phyloP scores from a whole-genome alignment of 331 rosid species.

The Prunus yedoensis region DNA sequence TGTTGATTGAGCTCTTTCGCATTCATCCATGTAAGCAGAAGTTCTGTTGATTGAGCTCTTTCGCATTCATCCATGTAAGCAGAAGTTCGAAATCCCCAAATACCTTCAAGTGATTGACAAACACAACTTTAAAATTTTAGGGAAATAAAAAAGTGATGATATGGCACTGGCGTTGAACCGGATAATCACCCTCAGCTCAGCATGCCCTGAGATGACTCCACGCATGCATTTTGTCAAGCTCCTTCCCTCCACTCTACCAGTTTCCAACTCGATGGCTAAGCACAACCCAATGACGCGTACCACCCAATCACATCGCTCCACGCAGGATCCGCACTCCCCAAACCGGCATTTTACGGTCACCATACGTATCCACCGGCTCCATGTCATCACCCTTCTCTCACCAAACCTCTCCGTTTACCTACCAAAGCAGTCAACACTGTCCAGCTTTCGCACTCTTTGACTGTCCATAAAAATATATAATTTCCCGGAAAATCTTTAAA shows the following conservation, averaged over 20 bases:
- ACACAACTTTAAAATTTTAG: too few species aligned
- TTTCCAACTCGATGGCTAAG: conserved; percentile 15
- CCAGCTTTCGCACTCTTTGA: neutral
- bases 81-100: too few species aligned
- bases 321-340: neutral
- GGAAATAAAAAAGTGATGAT: too few species aligned
- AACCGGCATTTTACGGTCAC: conserved; percentile 16
- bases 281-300: conserved; percentile 31
- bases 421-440: conserved; percentile 16
- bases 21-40: too few species aligned
- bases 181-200: neutral
- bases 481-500: conserved; percentile 5
- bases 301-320: conserved; percentile 32
- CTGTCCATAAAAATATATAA: neutral
- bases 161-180: neutral
- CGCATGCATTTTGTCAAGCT: neutral
- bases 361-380: neutral
- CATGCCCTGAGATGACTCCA: neutral
- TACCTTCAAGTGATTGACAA: too few species aligned
- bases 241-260: neutral
- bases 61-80: too few species aligned
- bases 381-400: neutral
- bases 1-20: too few species aligned
- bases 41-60: too few species aligned
- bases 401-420: neutral